Base-by-base conservation (phyloP, 345 rosid genomes). In the Rhizophora apiculata region DNA sequence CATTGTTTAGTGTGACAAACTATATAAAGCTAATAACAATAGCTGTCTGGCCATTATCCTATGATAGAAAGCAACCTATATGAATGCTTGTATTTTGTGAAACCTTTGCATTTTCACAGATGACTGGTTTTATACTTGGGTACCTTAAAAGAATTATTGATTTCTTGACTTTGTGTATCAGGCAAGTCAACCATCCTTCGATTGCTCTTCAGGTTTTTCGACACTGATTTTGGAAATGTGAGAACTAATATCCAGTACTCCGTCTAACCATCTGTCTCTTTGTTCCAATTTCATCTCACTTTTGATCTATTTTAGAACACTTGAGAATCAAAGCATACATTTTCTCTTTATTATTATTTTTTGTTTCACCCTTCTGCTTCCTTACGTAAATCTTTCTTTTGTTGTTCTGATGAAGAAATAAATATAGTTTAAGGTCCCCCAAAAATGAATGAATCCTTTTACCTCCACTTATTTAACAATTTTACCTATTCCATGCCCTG, bases 171-270 rank as follows among this genome's bases (percentile, higher is more conserved):
- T 72, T 77, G 63, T 78, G 7, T 64, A 8, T 75, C 94, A 95
- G 96, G 99, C 63, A 95, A 95, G 83, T 95, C 99, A 68, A 95
- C 99, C 68, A 82, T 95, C 74, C 96, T 95, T 62, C 82, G 99
- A 81, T 74, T 95, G 89, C 83, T 95, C 70, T 90, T 92, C 83
- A 87, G 99, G 69, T 85, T 86, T 76, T 95, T 90, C 53, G 93
- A 95, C 62, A 53, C 91, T 68, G 83, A 90, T 76, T 84, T 87
- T 36, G 99, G 99, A 83, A 82, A 64, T 60, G 99, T 95, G 88
- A 90, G 92, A 65, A 58, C 67, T 60, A 53, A 56, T 73, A 18
- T 68, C 54, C 60, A 20, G 19, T 10, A 24, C 29, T 24, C 8
- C 6, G 6, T 56, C 16, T 56, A 21, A 21, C 60, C 13, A 10